These are phyloP conservation scores for Sporothrix pseudoabietina DNA, from an alignment of 2,329 filamentous ascomycete genomes.

Conservation along the genomic window DNA sequence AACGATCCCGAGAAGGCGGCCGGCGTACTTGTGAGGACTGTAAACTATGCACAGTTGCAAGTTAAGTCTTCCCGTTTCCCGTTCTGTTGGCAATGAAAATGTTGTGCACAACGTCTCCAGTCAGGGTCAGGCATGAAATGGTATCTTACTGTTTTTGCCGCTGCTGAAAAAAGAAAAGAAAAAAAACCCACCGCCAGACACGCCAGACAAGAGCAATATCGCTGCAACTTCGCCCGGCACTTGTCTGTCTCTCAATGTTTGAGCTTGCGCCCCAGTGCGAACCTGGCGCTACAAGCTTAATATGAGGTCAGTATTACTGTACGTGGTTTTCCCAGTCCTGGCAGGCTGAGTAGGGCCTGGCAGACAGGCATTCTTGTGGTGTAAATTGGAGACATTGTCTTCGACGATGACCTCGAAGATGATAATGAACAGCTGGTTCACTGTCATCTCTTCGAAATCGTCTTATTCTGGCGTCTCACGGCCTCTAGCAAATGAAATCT, in stretches of 20 bases:
- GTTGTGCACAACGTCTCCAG: neutral
- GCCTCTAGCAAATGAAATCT: neutral
- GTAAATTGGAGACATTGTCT: neutral
- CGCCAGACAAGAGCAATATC: neutral
- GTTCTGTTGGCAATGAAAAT: neutral
- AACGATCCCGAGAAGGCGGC: constrained; percentile 7
- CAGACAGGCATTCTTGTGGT: neutral
- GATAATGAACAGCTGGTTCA: neutral
- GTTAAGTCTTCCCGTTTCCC: neutral
- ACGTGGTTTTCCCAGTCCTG: neutral
- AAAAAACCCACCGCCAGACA: neutral
- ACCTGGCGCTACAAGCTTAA: neutral
- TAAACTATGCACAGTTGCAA: neutral
- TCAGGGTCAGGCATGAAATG: neutral
- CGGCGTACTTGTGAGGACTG: neutral
- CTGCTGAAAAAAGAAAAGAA: neutral
- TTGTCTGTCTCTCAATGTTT: neutral
- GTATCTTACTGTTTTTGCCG: neutral
- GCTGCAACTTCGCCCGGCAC: neutral
- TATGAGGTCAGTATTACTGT: neutral
- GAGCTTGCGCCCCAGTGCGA: neutral
- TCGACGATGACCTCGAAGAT: neutral
- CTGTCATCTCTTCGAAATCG: neutral
- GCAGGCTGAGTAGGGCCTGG: neutral
- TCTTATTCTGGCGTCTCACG: neutral